Conservation (phyloP, 177 flowering plant species). For the Vitis hybrid region DNA sequence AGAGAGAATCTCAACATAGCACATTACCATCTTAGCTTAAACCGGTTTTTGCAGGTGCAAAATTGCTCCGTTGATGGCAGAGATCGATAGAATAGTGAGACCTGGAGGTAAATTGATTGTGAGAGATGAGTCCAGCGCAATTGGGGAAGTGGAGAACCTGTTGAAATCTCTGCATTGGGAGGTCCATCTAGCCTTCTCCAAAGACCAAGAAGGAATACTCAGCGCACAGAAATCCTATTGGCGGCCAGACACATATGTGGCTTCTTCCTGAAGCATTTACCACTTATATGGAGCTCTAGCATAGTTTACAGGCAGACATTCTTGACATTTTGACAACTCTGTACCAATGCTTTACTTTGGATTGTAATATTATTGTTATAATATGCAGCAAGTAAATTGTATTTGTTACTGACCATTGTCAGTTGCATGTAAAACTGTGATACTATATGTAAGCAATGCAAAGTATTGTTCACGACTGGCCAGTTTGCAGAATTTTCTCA, state of each 20-base stretch:
- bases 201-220: constrained; percentile 67
- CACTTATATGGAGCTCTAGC: too few species aligned
- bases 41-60: constrained; percentile 54
- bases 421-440: too few species aligned
- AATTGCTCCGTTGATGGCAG: constrained; percentile 61
- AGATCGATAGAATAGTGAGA: constrained; percentile 75
- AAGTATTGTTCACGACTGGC: too few species aligned
- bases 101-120: constrained; percentile 91
- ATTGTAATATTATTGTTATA: too few species aligned
- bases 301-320: too few species aligned
- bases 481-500: too few species aligned
- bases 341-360: too few species aligned
- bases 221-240: constrained; percentile 74
- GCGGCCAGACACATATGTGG: constrained; percentile 53
- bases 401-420: too few species aligned
- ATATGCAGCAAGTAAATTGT: too few species aligned
- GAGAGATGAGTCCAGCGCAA: constrained; percentile 57
- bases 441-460: too few species aligned
- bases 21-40: not conserved
- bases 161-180: constrained; percentile 87
- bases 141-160: constrained; percentile 67
- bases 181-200: constrained; percentile 57
- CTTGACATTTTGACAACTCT: too few species aligned
- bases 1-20: too few species aligned
- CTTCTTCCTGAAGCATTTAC: constrained; percentile 26